Percentiles rank a stretch among this genome's conserved stretches.
Evolutionary conservation across 768 basidiomycete species (phyloP).

Genomic region (Naganishia randhawae): DNA sequence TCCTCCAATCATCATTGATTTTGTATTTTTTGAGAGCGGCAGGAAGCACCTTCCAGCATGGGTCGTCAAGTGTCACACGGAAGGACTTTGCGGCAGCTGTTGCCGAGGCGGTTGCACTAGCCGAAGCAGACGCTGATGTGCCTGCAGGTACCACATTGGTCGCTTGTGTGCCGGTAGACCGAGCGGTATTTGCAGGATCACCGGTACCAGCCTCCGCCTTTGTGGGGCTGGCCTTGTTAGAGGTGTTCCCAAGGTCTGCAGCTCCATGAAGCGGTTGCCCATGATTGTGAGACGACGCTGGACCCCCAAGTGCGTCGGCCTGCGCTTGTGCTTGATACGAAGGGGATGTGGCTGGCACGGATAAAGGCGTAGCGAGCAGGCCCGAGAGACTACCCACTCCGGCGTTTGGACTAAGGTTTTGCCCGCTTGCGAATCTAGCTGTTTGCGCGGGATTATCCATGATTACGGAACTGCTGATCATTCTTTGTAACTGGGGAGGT

Average conservation of each 20-base stretch:
- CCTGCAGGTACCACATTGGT: neutral
- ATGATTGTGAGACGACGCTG: neutral
- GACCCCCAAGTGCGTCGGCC: slow-evolving; percentile 1
- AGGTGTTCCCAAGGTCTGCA: neutral
- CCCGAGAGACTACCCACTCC: slow-evolving; percentile 13
- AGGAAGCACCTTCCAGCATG: slow-evolving; percentile 96
- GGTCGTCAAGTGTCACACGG: slow-evolving; percentile 95
- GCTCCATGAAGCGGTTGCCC: neutral
- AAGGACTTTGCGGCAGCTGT: slow-evolving; percentile 66
- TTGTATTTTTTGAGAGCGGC: slow-evolving; percentile 98
- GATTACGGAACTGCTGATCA: slow-evolving; percentile 20
- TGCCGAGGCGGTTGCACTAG: slow-evolving; percentile 39
- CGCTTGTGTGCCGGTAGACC: slow-evolving; percentile 4
- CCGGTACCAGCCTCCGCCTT: slow-evolving; percentile 5
- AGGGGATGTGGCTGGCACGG: neutral
- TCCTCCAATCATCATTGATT: slow-evolving; percentile 98
- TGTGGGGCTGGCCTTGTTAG: slow-evolving; percentile 2
- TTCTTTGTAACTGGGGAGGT: slow-evolving; percentile 17
- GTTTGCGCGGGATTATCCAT: neutral
- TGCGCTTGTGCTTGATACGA: slow-evolving; percentile 16
- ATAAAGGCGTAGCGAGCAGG: slow-evolving; percentile 2
- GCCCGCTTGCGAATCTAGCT: neutral
- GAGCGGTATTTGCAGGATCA: slow-evolving; percentile 11
- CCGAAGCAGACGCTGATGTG: slow-evolving; percentile 20
- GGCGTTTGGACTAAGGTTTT: neutral